Conservation (phyloP, 192 early-diverging fungal genomes). For the Backusella psychrophila region DNA sequence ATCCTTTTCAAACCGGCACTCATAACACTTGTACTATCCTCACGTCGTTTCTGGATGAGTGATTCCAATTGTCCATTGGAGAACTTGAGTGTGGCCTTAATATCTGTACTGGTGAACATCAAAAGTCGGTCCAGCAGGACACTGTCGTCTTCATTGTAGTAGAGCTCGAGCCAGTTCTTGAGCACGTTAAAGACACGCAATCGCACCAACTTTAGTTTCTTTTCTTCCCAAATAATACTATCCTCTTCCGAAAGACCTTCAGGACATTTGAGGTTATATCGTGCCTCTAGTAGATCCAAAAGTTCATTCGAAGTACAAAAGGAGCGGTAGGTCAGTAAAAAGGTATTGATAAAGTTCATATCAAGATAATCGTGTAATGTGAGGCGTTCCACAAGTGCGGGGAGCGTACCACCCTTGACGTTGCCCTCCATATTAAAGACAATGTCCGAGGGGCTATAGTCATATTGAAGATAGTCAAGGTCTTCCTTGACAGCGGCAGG, state of each 20-base stretch:
- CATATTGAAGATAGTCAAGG: slow-evolving; percentile 69
- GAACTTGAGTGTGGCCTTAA: slow-evolving; percentile 27
- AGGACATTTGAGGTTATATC: slow-evolving; percentile 77
- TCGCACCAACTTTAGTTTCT: slow-evolving; percentile 83
- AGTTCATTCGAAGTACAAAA: slow-evolving; percentile 81
- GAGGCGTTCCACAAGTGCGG: slow-evolving; percentile 76
- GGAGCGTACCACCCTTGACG: slow-evolving; percentile 79
- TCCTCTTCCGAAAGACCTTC: slow-evolving; percentile 61
- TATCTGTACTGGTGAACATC: slow-evolving; percentile 18
- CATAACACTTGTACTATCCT: slow-evolving; percentile 19
- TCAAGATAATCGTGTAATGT: slow-evolving; percentile 73
- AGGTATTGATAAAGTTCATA: slow-evolving; percentile 75
- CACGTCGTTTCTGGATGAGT: slow-evolving; percentile 27
- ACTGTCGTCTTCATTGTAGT: slow-evolving; percentile 76
- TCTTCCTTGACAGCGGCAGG: slow-evolving; percentile 25
- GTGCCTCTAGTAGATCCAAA: slow-evolving; percentile 67
- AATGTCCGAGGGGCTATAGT: slow-evolving; percentile 64
- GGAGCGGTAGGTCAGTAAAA: slow-evolving; percentile 90
- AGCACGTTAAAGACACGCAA: slow-evolving; percentile 90
- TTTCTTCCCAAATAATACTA: slow-evolving; percentile 74
- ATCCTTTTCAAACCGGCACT: slow-evolving; percentile 57
- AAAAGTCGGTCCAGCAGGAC: slow-evolving; percentile 26
- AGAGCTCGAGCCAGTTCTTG: slow-evolving; percentile 91
- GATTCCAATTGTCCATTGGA: slow-evolving; percentile 24
- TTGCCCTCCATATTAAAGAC: slow-evolving; percentile 74